These are phyloP conservation scores for Leishmania mexicana DNA, from an alignment of 208 protist genomes.

Conservation along the genomic window DNA sequence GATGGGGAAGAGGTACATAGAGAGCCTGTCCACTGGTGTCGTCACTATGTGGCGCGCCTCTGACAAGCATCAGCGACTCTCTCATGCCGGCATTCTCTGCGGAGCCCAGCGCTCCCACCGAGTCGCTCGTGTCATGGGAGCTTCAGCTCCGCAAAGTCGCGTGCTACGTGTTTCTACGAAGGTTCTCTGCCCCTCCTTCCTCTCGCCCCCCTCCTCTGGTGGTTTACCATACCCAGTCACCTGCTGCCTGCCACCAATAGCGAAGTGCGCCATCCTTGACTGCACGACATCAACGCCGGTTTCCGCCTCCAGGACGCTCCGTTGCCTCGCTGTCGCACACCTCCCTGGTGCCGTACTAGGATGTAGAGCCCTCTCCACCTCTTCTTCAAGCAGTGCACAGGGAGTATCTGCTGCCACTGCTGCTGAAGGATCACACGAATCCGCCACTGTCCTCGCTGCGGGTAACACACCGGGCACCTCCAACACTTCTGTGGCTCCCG, in stretches of 20 bases:
- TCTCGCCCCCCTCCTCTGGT: not conserved
- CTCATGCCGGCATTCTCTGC: not conserved
- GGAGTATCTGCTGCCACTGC: not conserved
- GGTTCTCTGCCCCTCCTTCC: not conserved
- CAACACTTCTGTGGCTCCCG: constrained; percentile 12
- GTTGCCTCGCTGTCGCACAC: not conserved
- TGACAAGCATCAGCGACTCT: not conserved
- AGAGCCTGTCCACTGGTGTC: not conserved
- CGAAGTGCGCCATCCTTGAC: not conserved
- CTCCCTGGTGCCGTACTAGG: not conserved
- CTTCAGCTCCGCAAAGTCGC: not conserved
- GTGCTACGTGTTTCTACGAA: not conserved
- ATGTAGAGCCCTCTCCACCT: constrained; percentile 5
- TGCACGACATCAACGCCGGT: not conserved
- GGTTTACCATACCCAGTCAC: not conserved
- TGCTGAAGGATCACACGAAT: not conserved
- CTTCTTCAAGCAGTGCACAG: not conserved
- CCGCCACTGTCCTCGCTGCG: not conserved
- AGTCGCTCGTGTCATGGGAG: not conserved
- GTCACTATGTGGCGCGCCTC: not conserved
- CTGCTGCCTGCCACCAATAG: not conserved
- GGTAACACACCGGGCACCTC: not conserved
- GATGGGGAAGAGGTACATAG: not conserved
- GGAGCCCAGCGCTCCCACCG: not conserved
- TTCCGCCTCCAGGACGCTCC: not conserved